Evolutionary conservation across 1,284 basidiomycete species (phyloP).

Genomic region (Tilletia setariae): DNA sequence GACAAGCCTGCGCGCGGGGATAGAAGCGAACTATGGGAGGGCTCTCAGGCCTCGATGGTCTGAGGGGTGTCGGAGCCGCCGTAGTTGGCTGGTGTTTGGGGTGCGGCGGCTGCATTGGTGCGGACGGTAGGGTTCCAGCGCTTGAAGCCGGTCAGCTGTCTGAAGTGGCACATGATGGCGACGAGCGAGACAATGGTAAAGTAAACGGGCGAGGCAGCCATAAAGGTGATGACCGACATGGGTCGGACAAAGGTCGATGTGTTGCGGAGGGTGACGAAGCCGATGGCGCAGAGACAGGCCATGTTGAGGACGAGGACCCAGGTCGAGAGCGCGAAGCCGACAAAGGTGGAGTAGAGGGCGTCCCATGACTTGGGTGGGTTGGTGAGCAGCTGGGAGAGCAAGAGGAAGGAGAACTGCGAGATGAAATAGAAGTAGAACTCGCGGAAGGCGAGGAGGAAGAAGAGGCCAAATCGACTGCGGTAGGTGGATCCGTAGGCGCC

Average conservation of each 20-base stretch:
- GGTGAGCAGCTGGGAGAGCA: constrained; percentile 28
- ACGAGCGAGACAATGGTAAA: constrained; percentile 19
- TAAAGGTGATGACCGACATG: constrained; percentile 1
- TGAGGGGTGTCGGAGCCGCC: too few species aligned
- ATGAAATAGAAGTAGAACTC: constrained; percentile 43
- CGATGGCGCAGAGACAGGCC: constrained; percentile 21
- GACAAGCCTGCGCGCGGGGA: too few species aligned
- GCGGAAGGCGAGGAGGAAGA: constrained; percentile 40
- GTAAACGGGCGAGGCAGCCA: constrained; percentile 10
- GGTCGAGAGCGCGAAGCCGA: constrained; percentile 32
- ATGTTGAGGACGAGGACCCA: constrained; percentile 38
- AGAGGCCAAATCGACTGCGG: constrained; percentile 37
- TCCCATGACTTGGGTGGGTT: constrained; percentile 26
- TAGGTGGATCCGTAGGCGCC: constrained; percentile 38
- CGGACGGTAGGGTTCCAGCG: constrained; percentile 29
- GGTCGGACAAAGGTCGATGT: not conserved
- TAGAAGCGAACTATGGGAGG: too few species aligned
- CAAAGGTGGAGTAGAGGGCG: constrained; percentile 33
- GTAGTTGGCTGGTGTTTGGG: too few species aligned
- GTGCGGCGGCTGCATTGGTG: too few species aligned
- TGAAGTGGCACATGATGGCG: constrained; percentile 45
- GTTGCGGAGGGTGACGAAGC: constrained; percentile 36
- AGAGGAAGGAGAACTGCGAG: constrained; percentile 30
- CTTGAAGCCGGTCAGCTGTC: constrained; percentile 39
- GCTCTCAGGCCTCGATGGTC: too few species aligned